phyloP scores from a whole-genome alignment of 2,329 filamentous ascomycete species.

The Cladosporium colombiae region DNA sequence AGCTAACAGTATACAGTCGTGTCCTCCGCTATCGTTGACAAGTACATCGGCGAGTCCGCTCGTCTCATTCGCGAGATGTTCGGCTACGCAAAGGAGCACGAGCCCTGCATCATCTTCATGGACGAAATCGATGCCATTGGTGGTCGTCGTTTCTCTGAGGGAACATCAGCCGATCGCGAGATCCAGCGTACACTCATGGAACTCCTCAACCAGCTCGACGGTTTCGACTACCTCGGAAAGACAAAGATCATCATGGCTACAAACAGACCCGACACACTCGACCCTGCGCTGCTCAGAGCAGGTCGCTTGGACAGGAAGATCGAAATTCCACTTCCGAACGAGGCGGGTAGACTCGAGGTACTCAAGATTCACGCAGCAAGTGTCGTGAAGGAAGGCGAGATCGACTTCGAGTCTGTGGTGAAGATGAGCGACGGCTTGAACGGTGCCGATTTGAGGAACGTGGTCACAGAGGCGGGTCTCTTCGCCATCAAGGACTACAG shows the following conservation, averaged over 20 bases:
- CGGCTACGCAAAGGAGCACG: slow-evolving; percentile 98
- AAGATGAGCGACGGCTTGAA: slow-evolving; percentile 99
- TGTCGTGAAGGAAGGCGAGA: slow-evolving; percentile 87
- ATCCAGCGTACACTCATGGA: slow-evolving; percentile 99
- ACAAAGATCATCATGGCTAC: slow-evolving; percentile 99
- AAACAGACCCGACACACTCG: slow-evolving; percentile 93
- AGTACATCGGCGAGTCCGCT: slow-evolving; percentile 98
- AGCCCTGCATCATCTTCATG: slow-evolving; percentile 99
- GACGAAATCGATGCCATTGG: slow-evolving; percentile 99
- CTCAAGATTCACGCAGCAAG: slow-evolving; percentile 92
- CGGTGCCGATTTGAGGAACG: slow-evolving; percentile 94
- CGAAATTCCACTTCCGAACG: slow-evolving; percentile 94
- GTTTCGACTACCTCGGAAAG: slow-evolving; percentile 98
- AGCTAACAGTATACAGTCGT: slow-evolving; percentile 64
- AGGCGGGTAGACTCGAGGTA: slow-evolving; percentile 93
- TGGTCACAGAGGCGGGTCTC: slow-evolving; percentile 94
- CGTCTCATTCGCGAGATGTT: slow-evolving; percentile 99
- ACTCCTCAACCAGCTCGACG: slow-evolving; percentile 95
- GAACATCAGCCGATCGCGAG: slow-evolving; percentile 94
- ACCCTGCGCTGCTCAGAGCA: slow-evolving; percentile 87
- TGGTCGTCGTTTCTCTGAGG: slow-evolving; percentile 92
- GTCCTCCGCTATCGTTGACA: slow-evolving; percentile 98
- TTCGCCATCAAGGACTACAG: slow-evolving; percentile 99
- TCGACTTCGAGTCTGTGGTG: slow-evolving; percentile 98
- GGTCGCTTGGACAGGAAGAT: slow-evolving; percentile 96